Base-by-base conservation (phyloP, 2,329 filamentous ascomycete genomes). In the Phoma sp. region DNA sequence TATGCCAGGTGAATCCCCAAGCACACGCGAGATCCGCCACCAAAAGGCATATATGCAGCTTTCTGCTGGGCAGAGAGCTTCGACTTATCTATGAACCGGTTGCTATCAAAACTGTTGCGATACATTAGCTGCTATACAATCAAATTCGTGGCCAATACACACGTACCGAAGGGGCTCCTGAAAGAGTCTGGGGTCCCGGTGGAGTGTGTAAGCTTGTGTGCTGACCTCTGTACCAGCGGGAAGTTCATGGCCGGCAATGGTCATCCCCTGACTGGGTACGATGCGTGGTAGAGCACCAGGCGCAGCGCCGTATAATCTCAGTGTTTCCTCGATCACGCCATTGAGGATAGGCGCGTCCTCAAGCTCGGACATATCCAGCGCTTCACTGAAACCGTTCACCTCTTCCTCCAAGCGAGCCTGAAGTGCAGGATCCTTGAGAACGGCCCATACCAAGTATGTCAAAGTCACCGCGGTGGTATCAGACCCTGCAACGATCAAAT, bases 1-100 rank as follows among this genome's bases (percentile, higher is more conserved):
- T 74, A 72, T 0, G 88, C 87, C 59, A 90, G 83, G 62, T 89
- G 86, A 2, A 85, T 82, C 0, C 87, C 88, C 4, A 90, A 76
- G 59, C 88, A 90, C 74, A 87, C 85, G 24, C 86, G 77, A 0
- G 86, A 85, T 0, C 87, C 87, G 13, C 82, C 87, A 1, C 86
- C 84, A 68, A 90, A 90, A 0, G 86, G 85, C 79, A 85, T 85
- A 57, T 86, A 89, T 22, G 83, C 82, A 5, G 81, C 78, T 47
- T 82, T 79, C 7, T 69, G 67, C 11, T 55, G 54, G 4, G 58
- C 39, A 13, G 62, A 57, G 36, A 63, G 42, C 8, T 29, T 55
- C 18, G 57, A 47, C 13, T 52, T 62, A 38, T 55, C 50, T 52
- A 70, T 46, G 62, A 68, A 75, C 42, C 70, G 70, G 39, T 55